Conservation (phyloP, 164 flowering plant genomes). For the Magnolia sinica region DNA sequence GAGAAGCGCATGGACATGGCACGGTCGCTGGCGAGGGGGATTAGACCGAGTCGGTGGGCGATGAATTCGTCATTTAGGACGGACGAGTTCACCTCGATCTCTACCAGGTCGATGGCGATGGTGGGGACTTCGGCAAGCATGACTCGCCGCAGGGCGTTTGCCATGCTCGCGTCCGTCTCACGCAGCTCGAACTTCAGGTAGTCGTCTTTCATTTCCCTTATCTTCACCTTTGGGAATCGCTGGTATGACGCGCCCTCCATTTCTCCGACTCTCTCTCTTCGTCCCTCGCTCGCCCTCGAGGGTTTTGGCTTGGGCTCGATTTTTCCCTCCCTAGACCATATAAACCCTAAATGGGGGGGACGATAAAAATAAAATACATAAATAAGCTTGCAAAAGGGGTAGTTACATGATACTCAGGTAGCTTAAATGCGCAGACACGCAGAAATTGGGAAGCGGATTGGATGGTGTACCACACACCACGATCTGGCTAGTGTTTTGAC, state of each 20-base stretch:
- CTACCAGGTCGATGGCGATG: constrained; percentile 90
- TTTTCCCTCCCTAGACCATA: too few relatives aligned
- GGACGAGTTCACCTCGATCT: constrained; percentile 91
- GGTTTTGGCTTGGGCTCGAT: background rate
- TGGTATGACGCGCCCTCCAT: constrained; percentile 66
- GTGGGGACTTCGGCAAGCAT: constrained; percentile 98
- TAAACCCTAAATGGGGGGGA: too few relatives aligned
- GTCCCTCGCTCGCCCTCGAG: background rate
- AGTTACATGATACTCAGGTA: too few relatives aligned
- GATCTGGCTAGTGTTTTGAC: too few relatives aligned
- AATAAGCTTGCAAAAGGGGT: too few relatives aligned
- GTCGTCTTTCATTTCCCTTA: constrained; percentile 77
- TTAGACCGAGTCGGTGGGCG: constrained; percentile 94
- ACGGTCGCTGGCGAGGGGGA: constrained; percentile 75
- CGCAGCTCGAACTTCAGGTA: constrained; percentile 88
- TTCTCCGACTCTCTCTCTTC: background rate
- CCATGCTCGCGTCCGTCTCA: constrained; percentile 79
- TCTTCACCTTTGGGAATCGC: constrained; percentile 76
- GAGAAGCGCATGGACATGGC: constrained; percentile 95
- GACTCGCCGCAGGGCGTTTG: constrained; percentile 93
- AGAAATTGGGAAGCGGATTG: too few relatives aligned
- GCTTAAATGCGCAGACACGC: too few relatives aligned
- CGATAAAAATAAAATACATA: too few relatives aligned
- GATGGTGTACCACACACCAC: too few relatives aligned
- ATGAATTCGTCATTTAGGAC: constrained; percentile 97